Conservation (phyloP, 2,329 filamentous ascomycete species). For the Alternaria gaisen region DNA sequence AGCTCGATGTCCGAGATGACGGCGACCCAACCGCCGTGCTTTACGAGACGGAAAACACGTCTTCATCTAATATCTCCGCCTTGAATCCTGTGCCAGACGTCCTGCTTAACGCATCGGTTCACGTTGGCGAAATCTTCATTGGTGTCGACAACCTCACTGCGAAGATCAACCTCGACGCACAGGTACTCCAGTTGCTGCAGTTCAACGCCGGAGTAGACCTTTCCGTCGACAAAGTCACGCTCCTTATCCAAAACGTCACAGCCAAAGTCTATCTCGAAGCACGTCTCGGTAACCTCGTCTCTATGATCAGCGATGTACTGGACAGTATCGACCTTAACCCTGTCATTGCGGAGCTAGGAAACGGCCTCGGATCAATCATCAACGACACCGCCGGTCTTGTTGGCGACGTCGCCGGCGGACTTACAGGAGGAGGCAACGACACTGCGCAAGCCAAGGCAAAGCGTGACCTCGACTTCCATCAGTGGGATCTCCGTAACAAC, state of each 20-base stretch:
- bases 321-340: conserved; percentile 69
- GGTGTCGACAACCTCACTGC: conserved; percentile 68
- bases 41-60: conserved; percentile 64
- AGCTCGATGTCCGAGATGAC: conserved; percentile 57
- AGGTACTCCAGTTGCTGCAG: conserved; percentile 65
- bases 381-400: conserved; percentile 48
- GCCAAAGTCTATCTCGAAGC: conserved; percentile 68
- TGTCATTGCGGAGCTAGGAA: conserved; percentile 64
- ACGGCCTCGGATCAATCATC: conserved; percentile 60
- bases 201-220: conserved; percentile 70
- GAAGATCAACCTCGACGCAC: conserved; percentile 67
- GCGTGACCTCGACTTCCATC: conserved; percentile 42
- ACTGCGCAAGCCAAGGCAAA: conserved; percentile 33
- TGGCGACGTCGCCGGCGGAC: conserved; percentile 32
- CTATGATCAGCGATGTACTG: conserved; percentile 67
- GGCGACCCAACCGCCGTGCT: conserved; percentile 61
- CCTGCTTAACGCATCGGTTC: conserved; percentile 67
- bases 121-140: conserved; percentile 67
- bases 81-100: conserved; percentile 64
- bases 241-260: conserved; percentile 66
- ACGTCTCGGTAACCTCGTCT: conserved; percentile 66
- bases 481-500: conserved; percentile 63
- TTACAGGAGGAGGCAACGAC: conserved; percentile 17
- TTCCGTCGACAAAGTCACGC: conserved; percentile 64
- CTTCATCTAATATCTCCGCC: conserved; percentile 52